These are phyloP conservation scores for Populus trichocarpa DNA, from an alignment of 441 rosid species.

Conservation along the genomic window DNA sequence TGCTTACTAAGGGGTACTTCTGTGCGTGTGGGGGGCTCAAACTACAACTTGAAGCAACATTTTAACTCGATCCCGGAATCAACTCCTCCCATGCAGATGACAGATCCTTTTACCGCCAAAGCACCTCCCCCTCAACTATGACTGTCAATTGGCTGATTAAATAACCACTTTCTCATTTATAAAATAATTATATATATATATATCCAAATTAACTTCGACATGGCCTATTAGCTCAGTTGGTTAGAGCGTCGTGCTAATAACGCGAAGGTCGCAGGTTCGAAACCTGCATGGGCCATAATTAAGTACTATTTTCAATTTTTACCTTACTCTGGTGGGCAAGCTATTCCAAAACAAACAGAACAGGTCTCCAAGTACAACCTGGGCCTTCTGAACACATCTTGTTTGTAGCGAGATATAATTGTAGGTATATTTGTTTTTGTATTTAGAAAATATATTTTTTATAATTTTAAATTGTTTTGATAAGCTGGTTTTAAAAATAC, in stretches of 20 bases:
- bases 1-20: neutral
- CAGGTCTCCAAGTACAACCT: neutral
- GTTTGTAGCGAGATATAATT: no score
- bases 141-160: no score
- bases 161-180: no score
- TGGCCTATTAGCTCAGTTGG: slow-evolving; percentile 85
- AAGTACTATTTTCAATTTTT: neutral
- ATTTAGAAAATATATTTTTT: no score
- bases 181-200: no score
- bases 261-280: slow-evolving; percentile 84
- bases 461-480: no score
- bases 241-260: slow-evolving; percentile 94
- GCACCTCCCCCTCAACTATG: neutral
- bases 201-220: no score
- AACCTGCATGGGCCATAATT: slow-evolving; percentile 56
- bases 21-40: neutral
- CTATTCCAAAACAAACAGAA: neutral
- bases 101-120: neutral
- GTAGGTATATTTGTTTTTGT: no score
- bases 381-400: neutral
- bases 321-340: neutral
- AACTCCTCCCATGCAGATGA: neutral
- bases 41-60: neutral
- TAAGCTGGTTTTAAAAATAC: no score
- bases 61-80: neutral